Evolutionary conservation across 2,329 filamentous ascomycete genomes (phyloP), one percentile per base, ranked within the genome.

Genomic region (Calonectria naviculata): DNA sequence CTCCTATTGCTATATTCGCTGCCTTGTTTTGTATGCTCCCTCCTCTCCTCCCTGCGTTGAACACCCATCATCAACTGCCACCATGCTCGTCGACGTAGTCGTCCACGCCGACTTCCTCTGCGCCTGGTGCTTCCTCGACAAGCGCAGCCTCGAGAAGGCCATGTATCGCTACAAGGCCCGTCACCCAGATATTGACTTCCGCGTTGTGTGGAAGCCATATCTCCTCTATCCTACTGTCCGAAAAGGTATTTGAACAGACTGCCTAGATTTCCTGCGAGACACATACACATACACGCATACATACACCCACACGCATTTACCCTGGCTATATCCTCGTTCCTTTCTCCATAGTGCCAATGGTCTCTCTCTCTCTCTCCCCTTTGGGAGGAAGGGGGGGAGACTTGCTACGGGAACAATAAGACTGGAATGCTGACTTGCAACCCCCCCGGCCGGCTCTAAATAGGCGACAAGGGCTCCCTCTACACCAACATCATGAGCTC

Each of bases 91-190:
- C 56, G 68, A 74, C 8, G 84, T 89, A 70, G 85, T 88, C 58
- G 80, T 88, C 54, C 86, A 88, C 73, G 80, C 85, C 42, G 88
- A 89, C 76, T 83, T 86, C 8, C 80, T 87, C 42, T 90, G 88
- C 69, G 86, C 87, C 5, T 89, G 86, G 82, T 88, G 86, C 74
- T 89, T 87, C 74, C 81, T 89, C 70, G 84, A 85, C 68, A 84
- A 87, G 72, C 84, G 81, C 67, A 85, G 83, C 65, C 82, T 89
- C 63, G 84, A 87, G 69, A 73, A 71, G 15, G 87, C 87, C 66
- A 87, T 89, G 71, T 77, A 80, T 26, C 74, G 77, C 7, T 87
- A 85, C 76, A 80, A 79, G 65, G 73, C 78, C 5, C 74, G 74
- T 17, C 81, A 87, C 70, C 86, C 86, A 0, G 82, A 84, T 19